Percentiles rank a stretch among this genome's conserved stretches.
These are phyloP conservation scores for Cicer judaicum DNA, from an alignment of 306 rosid species.

Conservation along the genomic window DNA sequence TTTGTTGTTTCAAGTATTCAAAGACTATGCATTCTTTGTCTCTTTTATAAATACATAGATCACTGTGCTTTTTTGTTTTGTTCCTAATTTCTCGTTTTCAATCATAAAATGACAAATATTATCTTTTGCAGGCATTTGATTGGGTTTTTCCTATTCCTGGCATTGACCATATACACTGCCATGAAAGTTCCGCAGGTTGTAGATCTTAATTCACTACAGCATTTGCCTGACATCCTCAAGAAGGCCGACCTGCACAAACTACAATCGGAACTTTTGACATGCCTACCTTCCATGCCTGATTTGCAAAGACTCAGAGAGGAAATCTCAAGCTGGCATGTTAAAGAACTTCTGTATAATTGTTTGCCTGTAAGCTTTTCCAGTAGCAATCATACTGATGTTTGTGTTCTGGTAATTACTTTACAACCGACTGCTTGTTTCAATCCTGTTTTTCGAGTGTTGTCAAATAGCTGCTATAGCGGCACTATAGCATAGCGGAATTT, in stretches of 20 bases:
- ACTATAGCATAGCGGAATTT: too few species aligned
- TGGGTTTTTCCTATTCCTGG: conserved; percentile 90
- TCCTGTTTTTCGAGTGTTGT: not conserved
- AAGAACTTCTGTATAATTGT: conserved; percentile 80
- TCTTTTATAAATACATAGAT: conserved; percentile 17
- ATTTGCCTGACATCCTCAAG: conserved; percentile 71
- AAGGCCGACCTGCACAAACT: conserved; percentile 79
- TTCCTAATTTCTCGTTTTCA: conserved; percentile 21
- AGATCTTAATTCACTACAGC: conserved; percentile 74
- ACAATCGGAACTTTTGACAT: conserved; percentile 68
- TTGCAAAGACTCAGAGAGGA: conserved; percentile 69
- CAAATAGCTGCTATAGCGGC: too few species aligned
- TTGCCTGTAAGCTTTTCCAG: conserved; percentile 82
- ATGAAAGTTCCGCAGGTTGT: conserved; percentile 76
- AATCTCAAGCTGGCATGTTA: conserved; percentile 77
- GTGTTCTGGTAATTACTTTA: conserved; percentile 74
- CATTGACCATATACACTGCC: conserved; percentile 92
- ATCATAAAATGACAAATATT: conserved; percentile 24
- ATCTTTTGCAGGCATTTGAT: conserved; percentile 83
- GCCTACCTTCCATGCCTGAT: conserved; percentile 86
- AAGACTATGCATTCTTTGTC: conserved; percentile 11
- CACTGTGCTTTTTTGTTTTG: not conserved
- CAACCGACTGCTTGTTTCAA: conserved; percentile 14
- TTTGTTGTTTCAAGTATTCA: conserved; percentile 10
- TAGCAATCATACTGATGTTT: conserved; percentile 73